Percentiles rank a stretch among this genome's conserved stretches.
These are phyloP conservation scores for Annulohypoxylon bovei DNA, from an alignment of 495 filamentous ascomycete genomes.

Conservation along the genomic window DNA sequence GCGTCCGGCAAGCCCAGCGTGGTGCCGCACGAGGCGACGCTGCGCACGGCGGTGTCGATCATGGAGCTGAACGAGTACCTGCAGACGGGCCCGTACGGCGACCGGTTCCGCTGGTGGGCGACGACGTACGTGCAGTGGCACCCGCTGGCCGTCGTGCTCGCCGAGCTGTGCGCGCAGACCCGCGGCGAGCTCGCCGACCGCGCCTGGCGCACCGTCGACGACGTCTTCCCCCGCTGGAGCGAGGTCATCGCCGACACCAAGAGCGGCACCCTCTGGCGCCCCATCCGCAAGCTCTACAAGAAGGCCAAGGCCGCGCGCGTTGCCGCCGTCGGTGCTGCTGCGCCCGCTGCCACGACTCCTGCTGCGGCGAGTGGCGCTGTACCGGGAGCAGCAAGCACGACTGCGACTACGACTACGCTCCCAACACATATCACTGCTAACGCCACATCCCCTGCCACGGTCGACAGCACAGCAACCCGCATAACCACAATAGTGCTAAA, in stretches of 20 bases:
- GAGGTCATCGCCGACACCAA: conserved; percentile 60
- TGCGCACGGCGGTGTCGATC: conserved; percentile 48
- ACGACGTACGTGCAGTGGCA: conserved; percentile 79
- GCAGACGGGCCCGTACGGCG: conserved; percentile 32
- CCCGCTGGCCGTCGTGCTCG: conserved; percentile 72
- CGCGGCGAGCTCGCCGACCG: conserved; percentile 66
- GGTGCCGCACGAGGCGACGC: conserved; percentile 42
- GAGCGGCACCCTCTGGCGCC: conserved; percentile 72
- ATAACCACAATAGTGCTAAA: not conserved
- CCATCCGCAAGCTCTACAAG: conserved; percentile 70
- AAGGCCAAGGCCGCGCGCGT: conserved; percentile 62
- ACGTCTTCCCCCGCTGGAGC: conserved; percentile 65
- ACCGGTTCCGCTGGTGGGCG: conserved; percentile 47
- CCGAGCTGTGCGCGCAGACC: conserved; percentile 70
- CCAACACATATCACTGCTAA: not conserved
- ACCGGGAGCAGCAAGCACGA: not conserved
- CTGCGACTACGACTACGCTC: not conserved
- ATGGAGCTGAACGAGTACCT: conserved; percentile 44
- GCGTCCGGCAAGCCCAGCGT: not conserved
- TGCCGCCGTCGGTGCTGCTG: conserved; percentile 14
- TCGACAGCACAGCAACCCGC: not conserved
- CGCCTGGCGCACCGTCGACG: conserved; percentile 71
- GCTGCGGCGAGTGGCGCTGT: not conserved
- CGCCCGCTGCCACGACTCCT: conserved; percentile 9
- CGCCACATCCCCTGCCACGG: not conserved